Base-by-base conservation (phyloP, 208 protist genomes). In the Crithidia thermophila region DNA sequence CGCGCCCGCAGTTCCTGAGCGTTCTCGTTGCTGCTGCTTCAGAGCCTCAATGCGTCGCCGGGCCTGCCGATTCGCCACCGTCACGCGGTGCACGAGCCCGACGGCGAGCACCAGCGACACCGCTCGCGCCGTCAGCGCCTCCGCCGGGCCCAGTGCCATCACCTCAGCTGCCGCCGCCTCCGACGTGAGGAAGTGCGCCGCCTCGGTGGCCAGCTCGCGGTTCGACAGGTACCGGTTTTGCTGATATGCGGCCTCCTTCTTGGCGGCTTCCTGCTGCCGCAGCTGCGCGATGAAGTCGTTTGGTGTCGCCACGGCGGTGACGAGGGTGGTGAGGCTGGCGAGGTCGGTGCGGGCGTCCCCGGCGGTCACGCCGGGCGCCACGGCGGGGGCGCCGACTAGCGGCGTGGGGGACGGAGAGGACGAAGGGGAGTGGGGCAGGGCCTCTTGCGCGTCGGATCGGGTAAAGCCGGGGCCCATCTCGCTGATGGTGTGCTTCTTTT, bases 211-310 rank as follows among this genome's bases (percentile, higher is more conserved):
- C 14, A 75, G 40, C 43, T 75, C 68, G 13, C 52, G 59, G 1
- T 6, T 43, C 4, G 59, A 63, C 11, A 75, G 60, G 60, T 67
- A 67, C 13, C 68, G 68, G 20, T 67, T 67, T 20, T 75, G 68
- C 16, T 40, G 37, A 46, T 75, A 40, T 5, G 59, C 68, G 14
- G 27, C 52, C 10, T 0, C 37, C 36, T 42, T 62, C 34, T 63
- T 75, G 11, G 56, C 68, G 25, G 34, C 45, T 16, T 67, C 52
- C 47, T 67, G 68, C 45, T 63, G 60, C 39, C 59, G 68, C 9
- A 75, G 68, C 43, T 61, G 52, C 55, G 31, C 60, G 28, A 67
- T 40, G 21, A 75, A 62, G 60, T 47, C 34, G 28, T 40, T 75
- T 4, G 68, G 68, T n/a, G 58, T 53, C 20, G 60, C 60, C 13